Base-by-base conservation (phyloP, 345 rosid species). In the Geranium rotundifolium region DNA sequence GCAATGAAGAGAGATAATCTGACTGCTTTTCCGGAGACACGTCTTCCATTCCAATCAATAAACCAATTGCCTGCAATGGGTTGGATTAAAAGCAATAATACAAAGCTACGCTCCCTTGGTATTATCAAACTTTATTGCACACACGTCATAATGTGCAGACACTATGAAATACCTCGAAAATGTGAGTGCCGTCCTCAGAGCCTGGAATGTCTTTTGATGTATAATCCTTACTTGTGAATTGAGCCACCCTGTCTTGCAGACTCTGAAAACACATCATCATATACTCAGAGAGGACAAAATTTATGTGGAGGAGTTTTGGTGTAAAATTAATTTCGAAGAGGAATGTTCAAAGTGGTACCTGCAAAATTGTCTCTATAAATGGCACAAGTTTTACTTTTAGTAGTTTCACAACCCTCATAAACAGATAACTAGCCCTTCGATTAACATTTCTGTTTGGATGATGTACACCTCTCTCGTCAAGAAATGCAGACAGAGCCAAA, bases 381-480 rank as follows among this genome's bases (percentile, higher is more conserved):
- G 97, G 95, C 63, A 89, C 86, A 73, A 92, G 96, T 76, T 89
- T 85, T 50, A 91, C 75, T 79, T 89, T 92, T 67, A 89, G 73
- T 67, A 81, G 64, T 73, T 82, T 92, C 72, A 89, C 98, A 1
- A 84, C 84, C 76, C 91, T 84, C 97, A 83, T 87, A 74, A 92
- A 92, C 71, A 89, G 79, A 75, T 92, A 89, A 73, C 91, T 78
- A 17, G 95, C 95, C 83, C 96, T 89, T 49, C 82, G 85, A 67
- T 91, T 83, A 67, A 92, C 97, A 66, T 80, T 80, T 60, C 78
- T 14, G 63, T 89, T 92, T 57, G 79, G 82, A 77, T 92, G 98
- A 78, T 80, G 93, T 77, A 89, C 79, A 68, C 96, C 98, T 75
- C 98, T 89, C 67, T 85, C 91, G 66, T 87, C 95, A n/a, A 89